Conservation (phyloP, 495 filamentous ascomycete species). For the Penicillium maclennaniae region DNA sequence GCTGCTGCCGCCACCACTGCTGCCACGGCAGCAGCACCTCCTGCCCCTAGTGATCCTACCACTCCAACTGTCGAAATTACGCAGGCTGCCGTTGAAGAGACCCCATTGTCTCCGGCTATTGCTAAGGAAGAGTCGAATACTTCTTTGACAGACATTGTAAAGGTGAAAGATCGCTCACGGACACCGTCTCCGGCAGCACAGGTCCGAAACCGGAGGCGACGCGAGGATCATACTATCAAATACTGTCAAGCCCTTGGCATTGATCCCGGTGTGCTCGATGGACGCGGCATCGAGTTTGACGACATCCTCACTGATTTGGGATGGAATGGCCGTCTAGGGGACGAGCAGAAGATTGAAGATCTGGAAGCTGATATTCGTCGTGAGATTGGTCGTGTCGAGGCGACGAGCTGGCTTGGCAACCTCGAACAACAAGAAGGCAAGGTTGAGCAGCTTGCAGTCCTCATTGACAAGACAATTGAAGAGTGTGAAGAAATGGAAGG, state of each 20-base stretch:
- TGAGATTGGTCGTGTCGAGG: conserved; percentile 85
- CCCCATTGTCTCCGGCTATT: conserved; percentile 29
- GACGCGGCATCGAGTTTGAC: conserved; percentile 68
- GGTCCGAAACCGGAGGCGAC: conserved; percentile 55
- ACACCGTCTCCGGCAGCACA: conserved; percentile 40
- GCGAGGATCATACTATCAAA: conserved; percentile 70
- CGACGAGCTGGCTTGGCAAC: conserved; percentile 85
- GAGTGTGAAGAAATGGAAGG: conserved; percentile 97
- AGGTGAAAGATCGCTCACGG: conserved; percentile 28
- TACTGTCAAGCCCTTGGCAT: conserved; percentile 75
- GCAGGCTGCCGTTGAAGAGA: conserved; percentile 25
- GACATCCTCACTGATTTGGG: conserved; percentile 81
- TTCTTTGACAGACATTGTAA: conserved; percentile 19
- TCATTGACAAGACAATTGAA: conserved; percentile 82
- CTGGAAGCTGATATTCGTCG: conserved; percentile 78
- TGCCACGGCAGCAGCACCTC: no score
- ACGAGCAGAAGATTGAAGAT: conserved; percentile 71
- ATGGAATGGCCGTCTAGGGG: conserved; percentile 74
- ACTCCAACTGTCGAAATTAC: conserved; percentile 44
- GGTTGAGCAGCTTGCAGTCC: conserved; percentile 71
- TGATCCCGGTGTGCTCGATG: conserved; percentile 64
- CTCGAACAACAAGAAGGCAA: conserved; percentile 88
- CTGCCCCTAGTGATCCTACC: conserved; percentile 6
- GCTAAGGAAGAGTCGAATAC: conserved; percentile 34
- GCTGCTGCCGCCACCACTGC: no score